phyloP scores from a whole-genome alignment of 2,329 filamentous ascomycete genomes.

The Phaeosphaeriaceae sp. region DNA sequence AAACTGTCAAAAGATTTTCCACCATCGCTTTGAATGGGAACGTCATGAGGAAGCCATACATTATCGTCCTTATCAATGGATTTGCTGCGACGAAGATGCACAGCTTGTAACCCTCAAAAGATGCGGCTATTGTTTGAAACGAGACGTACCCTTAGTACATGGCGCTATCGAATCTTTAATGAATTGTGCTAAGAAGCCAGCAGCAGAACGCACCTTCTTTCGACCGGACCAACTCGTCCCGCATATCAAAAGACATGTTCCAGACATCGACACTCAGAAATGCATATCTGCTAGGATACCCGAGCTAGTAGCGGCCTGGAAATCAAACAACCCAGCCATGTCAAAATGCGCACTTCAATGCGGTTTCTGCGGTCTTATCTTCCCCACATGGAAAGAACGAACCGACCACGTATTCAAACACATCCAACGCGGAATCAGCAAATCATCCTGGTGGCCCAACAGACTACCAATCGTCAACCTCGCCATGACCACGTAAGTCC shows the following conservation, averaged over 20 bases:
- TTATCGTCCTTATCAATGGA: slow-evolving; percentile 13
- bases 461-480: not conserved
- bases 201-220: slow-evolving; percentile 5
- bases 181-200: not conserved
- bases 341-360: not conserved
- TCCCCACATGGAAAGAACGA: slow-evolving; percentile 1
- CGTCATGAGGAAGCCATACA: slow-evolving; percentile 17
- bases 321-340: not conserved
- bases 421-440: not conserved
- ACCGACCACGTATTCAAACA: slow-evolving; percentile 3
- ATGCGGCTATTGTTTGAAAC: not conserved
- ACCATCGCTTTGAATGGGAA: slow-evolving; percentile 2
- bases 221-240: slow-evolving; percentile 9
- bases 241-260: slow-evolving; percentile 7
- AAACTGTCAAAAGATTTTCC: slow-evolving; percentile 1
- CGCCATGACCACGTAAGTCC: not conserved
- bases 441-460: slow-evolving; percentile 6
- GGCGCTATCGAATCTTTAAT: not conserved
- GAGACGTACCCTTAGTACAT: not conserved
- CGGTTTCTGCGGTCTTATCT: slow-evolving; percentile 3
- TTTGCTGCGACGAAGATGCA: slow-evolving; percentile 1
- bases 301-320: not conserved
- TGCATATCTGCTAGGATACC: not conserved
- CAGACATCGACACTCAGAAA: not conserved
- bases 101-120: not conserved